Base-by-base conservation (phyloP, 2,329 filamentous ascomycete species). In the Aspergillus fijiensis region DNA sequence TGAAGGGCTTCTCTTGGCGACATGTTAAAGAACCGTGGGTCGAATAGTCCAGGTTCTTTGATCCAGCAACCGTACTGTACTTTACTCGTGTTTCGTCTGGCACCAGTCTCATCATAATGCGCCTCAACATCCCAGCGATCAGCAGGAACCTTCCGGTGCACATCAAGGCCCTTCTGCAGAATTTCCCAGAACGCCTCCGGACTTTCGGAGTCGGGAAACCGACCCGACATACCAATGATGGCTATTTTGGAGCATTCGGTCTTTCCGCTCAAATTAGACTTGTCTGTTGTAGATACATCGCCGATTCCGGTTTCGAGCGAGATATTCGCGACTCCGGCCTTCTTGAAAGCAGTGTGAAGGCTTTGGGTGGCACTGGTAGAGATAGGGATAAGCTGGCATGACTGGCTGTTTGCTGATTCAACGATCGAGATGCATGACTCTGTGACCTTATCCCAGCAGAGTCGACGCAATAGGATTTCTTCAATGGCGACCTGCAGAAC, bases 21-120 rank as follows among this genome's bases (percentile, higher is more conserved):
- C 87, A 94, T 92, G 76, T 92, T 92, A 84, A 94, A 94, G 77
- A 94, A 93, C 1, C 88, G 82, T n/a, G 89, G 87, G 68, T 94
- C 90, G 69, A 94, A 94, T 51, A 89, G 80, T 58, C 89, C 89
- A 0, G 90, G 89, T 62, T 92, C 84, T 63, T 91, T 86, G 65
- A 91, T 84, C 77, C 87, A 92, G 77, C 89, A 91, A 16, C 90
- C 90, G 67, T 87, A 91, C 3, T 87, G 88, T 1, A 89, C 91
- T 74, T 90, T 87, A 57, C 86, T 89, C 60, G 89, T 92, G 78
- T 92, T 93, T 73, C 87, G 87, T 33, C 80, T 82, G 74, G 91
- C 91, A 23, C 89, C 88, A 5, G 86, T 87, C 5, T 87, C 84
- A 69, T 93, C 89, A 63, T 83, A 85, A 70, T 92, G 89, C 21